These are phyloP conservation scores for Cadophora sp. DNA, from an alignment of 2,329 filamentous ascomycete genomes.

Conservation along the genomic window DNA sequence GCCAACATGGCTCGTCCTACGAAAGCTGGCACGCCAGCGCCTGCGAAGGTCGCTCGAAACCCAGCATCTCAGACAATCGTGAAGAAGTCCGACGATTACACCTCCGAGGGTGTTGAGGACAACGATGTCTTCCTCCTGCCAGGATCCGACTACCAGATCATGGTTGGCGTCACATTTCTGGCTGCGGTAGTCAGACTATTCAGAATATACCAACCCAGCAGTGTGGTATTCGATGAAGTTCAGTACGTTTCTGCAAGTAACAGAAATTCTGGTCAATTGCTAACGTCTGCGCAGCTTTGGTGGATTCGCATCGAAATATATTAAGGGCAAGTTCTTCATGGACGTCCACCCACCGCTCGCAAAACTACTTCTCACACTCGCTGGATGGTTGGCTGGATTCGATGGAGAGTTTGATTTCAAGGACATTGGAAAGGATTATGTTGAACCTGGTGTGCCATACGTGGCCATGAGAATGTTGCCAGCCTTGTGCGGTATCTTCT, in stretches of 20 bases:
- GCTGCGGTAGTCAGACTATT: slow-evolving; percentile 85
- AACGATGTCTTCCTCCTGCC: slow-evolving; percentile 92
- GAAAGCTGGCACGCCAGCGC: slow-evolving; percentile 33
- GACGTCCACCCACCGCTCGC: slow-evolving; percentile 98
- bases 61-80: slow-evolving; percentile 26
- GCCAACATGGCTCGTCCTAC: slow-evolving; percentile 39
- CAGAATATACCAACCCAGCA: slow-evolving; percentile 93
- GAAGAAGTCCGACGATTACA: slow-evolving; percentile 61
- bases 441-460: slow-evolving; percentile 94
- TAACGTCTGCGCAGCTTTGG: slow-evolving; percentile 72
- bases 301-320: slow-evolving; percentile 98
- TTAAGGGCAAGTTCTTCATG: slow-evolving; percentile 99
- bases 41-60: slow-evolving; percentile 30
- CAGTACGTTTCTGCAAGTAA: slow-evolving; percentile 69
- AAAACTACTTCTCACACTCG: slow-evolving; percentile 94
- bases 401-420: slow-evolving; percentile 98
- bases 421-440: slow-evolving; percentile 98
- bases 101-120: slow-evolving; percentile 81
- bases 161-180: slow-evolving; percentile 75
- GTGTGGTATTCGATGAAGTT: slow-evolving; percentile 98
- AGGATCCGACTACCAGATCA: slow-evolving; percentile 79
- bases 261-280: slow-evolving; percentile 24
- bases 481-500: slow-evolving; percentile 84
- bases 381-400: slow-evolving; percentile 94
- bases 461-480: slow-evolving; percentile 97